These are phyloP conservation scores for Calonectria leucothoes DNA, from an alignment of 2,329 filamentous ascomycete genomes.

Conservation along the genomic window DNA sequence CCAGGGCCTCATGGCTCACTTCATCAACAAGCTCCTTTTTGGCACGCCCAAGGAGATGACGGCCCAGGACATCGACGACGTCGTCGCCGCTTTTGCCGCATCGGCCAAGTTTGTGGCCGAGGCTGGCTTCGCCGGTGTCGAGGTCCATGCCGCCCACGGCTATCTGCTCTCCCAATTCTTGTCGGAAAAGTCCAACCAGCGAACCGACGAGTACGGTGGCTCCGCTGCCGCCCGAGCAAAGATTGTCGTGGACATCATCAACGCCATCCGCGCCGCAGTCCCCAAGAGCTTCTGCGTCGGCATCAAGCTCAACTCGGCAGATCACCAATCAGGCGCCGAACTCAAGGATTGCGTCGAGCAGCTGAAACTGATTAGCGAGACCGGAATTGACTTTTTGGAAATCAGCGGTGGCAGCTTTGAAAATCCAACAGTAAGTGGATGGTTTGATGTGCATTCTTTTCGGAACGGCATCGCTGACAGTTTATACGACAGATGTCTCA, in stretches of 20 bases:
- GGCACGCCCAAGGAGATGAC: conserved; percentile 1
- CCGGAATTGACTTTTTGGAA: conserved; percentile 1
- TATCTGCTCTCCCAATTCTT: conserved; percentile 7
- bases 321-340: background rate
- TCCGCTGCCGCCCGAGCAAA: background rate
- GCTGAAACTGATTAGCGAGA: background rate
- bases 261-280: background rate
- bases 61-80: background rate
- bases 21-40: background rate
- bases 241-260: background rate
- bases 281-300: conserved; percentile 1
- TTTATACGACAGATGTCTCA: background rate
- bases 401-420: background rate
- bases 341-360: background rate
- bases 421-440: background rate
- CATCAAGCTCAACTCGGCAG: conserved; percentile 7
- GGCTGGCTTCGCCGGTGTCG: background rate
- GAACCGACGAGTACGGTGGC: conserved; percentile 2
- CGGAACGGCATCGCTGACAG: background rate
- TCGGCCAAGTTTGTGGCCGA: background rate
- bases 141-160: conserved; percentile 8
- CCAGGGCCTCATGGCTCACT: background rate
- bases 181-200: conserved; percentile 2
- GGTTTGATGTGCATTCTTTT: background rate
- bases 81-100: background rate